Evolutionary conservation across 495 filamentous ascomycete species (phyloP), one percentile per base, ranked within the genome.

Genomic region (Penicillium desertorum): DNA sequence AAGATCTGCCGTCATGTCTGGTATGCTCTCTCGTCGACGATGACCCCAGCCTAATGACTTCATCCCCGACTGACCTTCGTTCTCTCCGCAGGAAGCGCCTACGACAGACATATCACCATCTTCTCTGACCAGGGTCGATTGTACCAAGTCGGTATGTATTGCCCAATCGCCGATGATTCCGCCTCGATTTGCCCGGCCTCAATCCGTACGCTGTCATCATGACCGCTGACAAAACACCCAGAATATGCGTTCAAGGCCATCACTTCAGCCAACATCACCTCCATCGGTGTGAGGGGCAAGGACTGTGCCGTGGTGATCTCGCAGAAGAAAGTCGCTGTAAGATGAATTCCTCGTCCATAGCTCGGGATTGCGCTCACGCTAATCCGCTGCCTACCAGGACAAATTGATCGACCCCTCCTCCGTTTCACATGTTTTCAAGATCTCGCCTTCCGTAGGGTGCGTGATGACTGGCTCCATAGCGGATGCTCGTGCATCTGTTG

Each of bases 201-300:
- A 53, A 30, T 47, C 44, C 16, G 19, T 37, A n/a, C 30, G 53
- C 29, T 51, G 46, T 49, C 46, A 58, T 52, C 43, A 56, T 57
- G 11, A 43, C 44, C 60, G 45, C 67, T 76, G 50, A 73, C 62
- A 60, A 56, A 61, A 54, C 17, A 55, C 49, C 37, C 58, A 98
- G 94, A 98, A 84, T 98, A 98, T 96, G 94, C 94, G 54, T 98
- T 98, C 86, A 98, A 98, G 79, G 94, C 94, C 41, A 98, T 98
- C 76, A 98, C 93, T 61, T 92, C 94, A 47, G 94, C 94, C 45
- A 98, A 98, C 73, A 98, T 98, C 73, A 98, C 94, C 75, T 94
- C 94, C 58, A 85, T 98, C 71, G 95, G 94, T 58, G 85, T 98
- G 59, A 83, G 92, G 73, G 94, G 94, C 70, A 98, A 98, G 80